A percentile compares a stretch with the other conserved stretches of the same genome.
phyloP scores from a whole-genome alignment of 768 basidiomycete genomes.

The Termitomyces titanicus region DNA sequence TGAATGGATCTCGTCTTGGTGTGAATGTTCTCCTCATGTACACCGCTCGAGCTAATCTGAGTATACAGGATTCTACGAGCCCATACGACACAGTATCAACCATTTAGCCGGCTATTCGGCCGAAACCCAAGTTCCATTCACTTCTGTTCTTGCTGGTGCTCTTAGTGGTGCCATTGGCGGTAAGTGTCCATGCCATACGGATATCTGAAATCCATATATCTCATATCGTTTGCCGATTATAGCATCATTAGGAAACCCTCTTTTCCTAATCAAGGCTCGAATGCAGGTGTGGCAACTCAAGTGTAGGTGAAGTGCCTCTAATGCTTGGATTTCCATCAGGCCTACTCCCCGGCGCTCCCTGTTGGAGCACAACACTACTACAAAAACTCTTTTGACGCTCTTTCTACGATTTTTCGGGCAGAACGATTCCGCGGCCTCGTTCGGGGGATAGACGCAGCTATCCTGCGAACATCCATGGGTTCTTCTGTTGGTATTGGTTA shows the following conservation, averaged over 20 bases:
- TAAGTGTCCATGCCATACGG: conserved; percentile 24
- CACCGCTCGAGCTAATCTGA: neutral
- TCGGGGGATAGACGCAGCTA: conserved; percentile 91
- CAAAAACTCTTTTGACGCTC: conserved; percentile 77
- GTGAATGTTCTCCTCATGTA: conserved; percentile 9
- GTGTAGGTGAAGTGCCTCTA: neutral
- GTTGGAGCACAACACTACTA: conserved; percentile 95
- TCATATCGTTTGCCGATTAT: conserved; percentile 2
- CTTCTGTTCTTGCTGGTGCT: conserved; percentile 85
- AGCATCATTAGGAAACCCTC: conserved; percentile 82
- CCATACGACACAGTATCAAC: conserved; percentile 74
- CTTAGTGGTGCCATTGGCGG: conserved; percentile 89
- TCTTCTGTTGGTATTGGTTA: conserved; percentile 54
- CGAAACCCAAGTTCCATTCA: conserved; percentile 65
- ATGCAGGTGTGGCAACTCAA: conserved; percentile 69
- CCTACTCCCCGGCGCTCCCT: conserved; percentile 91
- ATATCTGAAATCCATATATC: neutral
- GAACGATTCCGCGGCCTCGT: conserved; percentile 80
- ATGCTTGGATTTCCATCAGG: conserved; percentile 37
- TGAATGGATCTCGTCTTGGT: conserved; percentile 92
- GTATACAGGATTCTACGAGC: conserved; percentile 87
- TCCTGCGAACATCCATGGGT: conserved; percentile 92
- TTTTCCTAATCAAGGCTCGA: conserved; percentile 95
- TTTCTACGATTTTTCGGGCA: conserved; percentile 71
- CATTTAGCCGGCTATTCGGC: conserved; percentile 57